Evolutionary conservation across 305 asterid species (phyloP).

Genomic region (Fraxinus albicans): DNA sequence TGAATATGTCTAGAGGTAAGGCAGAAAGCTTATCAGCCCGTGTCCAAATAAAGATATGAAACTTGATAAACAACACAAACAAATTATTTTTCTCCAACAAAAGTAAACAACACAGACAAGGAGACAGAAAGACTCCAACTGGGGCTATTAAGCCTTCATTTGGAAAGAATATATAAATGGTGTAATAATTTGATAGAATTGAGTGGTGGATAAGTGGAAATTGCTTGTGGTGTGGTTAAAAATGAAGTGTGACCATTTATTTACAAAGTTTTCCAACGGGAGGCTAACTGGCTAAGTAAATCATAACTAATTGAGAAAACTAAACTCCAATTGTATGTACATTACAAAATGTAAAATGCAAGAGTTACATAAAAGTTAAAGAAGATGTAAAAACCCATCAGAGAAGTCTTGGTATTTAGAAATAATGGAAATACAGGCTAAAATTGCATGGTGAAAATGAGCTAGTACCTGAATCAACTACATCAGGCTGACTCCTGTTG

Average conservation of each 20-base stretch:
- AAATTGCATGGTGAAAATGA: conserved; percentile 13
- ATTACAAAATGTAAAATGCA: not conserved
- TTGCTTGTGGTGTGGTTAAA: not conserved
- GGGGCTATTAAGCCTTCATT: not conserved
- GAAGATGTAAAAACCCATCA: not conserved
- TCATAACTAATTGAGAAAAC: conserved; percentile 9
- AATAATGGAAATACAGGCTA: not conserved
- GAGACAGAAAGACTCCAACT: conserved; percentile 8
- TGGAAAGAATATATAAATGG: not conserved
- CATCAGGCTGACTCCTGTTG: conserved; percentile 29
- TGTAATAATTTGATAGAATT: not conserved
- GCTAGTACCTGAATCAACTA: conserved; percentile 51
- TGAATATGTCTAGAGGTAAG: conserved; percentile 4
- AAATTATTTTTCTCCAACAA: not conserved
- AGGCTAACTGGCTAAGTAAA: not conserved
- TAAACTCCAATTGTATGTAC: not conserved
- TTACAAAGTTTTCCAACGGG: not conserved
- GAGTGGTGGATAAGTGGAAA: not conserved
- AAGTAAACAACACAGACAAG: conserved; percentile 5
- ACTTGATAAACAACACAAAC: not conserved
- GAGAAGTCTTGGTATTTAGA: not conserved
- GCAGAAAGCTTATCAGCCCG: not conserved
- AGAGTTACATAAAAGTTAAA: not conserved
- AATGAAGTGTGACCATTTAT: not conserved
- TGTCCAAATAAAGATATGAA: not conserved